A percentile compares a stretch with the other conserved stretches of the same genome.
Conservation (phyloP, 2,329 filamentous ascomycete genomes). For the Helicocarpus griseus region DNA sequence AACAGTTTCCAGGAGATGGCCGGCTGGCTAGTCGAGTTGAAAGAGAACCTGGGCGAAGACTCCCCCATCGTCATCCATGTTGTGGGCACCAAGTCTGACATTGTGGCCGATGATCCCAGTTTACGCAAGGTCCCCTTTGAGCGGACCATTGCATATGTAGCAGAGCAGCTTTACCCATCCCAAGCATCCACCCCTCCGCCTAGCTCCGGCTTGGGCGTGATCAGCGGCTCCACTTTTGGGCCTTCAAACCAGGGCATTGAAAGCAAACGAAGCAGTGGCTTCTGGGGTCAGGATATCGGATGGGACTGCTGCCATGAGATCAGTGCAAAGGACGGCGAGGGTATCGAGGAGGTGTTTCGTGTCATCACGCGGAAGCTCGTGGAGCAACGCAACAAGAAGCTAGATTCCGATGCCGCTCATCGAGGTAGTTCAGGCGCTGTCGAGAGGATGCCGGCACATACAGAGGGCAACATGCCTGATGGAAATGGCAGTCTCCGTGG, state of each 20-base stretch:
- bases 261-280: conserved; percentile 38
- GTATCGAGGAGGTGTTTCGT: conserved; percentile 91
- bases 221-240: conserved; percentile 18
- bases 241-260: conserved; percentile 26
- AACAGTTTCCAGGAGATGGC: conserved; percentile 86
- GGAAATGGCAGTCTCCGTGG: conserved; percentile 52
- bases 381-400: conserved; percentile 56
- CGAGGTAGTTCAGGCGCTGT: conserved; percentile 38
- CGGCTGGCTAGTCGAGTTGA: conserved; percentile 76
- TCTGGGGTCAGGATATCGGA: conserved; percentile 82
- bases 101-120: conserved; percentile 74
- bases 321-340: conserved; percentile 84
- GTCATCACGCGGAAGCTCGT: conserved; percentile 77
- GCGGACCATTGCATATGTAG: conserved; percentile 89
- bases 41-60: conserved; percentile 58
- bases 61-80: conserved; percentile 78
- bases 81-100: conserved; percentile 89
- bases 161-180: conserved; percentile 74
- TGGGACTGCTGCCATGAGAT: conserved; percentile 99
- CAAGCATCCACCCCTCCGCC: conserved; percentile 57
- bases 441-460: conserved; percentile 32
- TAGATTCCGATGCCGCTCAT: conserved; percentile 41
- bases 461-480: conserved; percentile 34
- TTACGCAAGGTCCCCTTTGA: conserved; percentile 84
- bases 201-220: conserved; percentile 42